Conservation (phyloP, 2,329 filamentous ascomycete species). For the Trichoderma pleuroti region DNA sequence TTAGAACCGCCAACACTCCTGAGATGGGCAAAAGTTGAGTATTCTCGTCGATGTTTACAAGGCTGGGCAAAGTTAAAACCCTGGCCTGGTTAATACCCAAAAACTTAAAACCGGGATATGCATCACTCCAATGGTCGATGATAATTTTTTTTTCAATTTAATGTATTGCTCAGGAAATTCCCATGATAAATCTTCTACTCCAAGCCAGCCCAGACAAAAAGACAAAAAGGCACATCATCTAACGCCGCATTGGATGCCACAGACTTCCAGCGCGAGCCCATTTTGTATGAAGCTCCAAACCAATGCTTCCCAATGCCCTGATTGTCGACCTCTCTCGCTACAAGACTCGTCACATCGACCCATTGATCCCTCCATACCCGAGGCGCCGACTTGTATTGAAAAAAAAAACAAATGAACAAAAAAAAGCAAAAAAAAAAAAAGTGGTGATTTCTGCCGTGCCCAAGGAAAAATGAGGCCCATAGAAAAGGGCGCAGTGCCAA, state of each 20-base stretch:
- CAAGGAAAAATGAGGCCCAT: conserved; percentile 6
- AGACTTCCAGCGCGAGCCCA: neutral
- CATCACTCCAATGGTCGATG: neutral
- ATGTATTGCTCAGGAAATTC: neutral
- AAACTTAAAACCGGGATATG: neutral
- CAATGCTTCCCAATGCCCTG: neutral
- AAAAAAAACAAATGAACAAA: neutral
- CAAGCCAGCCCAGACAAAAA: neutral
- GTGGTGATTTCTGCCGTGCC: neutral
- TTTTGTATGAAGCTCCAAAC: neutral
- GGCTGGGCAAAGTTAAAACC: neutral
- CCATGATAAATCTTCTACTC: neutral
- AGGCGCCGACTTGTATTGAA: neutral
- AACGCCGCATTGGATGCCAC: neutral
- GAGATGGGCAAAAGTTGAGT: neutral
- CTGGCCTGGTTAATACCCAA: neutral
- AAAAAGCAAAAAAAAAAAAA: neutral
- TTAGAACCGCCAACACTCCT: neutral
- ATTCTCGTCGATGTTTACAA: neutral
- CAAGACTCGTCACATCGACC: neutral
- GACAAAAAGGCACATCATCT: neutral
- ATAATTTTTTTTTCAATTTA: neutral
- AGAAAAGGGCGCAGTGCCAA: conserved; percentile 21
- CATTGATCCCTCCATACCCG: neutral
- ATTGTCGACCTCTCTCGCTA: neutral